phyloP scores from a whole-genome alignment of 495 filamentous ascomycete species.

The Podospora tetraspora region DNA sequence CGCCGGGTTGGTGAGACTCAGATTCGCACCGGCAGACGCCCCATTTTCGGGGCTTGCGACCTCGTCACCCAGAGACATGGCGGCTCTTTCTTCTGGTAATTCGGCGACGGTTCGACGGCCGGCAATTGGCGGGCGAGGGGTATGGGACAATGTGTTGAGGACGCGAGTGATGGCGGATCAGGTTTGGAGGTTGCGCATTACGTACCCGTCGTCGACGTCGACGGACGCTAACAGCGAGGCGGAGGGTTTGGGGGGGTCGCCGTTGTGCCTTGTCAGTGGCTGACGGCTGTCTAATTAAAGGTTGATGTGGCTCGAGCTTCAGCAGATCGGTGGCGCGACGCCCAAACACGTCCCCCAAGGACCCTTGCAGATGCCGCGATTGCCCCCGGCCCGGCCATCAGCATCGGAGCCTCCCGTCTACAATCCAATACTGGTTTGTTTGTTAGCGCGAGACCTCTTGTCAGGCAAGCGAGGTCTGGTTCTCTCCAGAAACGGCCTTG shows the following conservation, averaged over 20 bases:
- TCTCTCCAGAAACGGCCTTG: no score
- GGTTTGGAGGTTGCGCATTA: slow-evolving; percentile 6
- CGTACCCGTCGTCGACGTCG: slow-evolving; percentile 8
- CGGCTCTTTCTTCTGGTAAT: background rate
- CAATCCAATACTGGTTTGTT: no score
- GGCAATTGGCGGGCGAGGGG: background rate
- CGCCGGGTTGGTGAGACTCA: slow-evolving; percentile 12
- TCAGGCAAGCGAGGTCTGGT: no score
- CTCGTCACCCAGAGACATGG: slow-evolving; percentile 29
- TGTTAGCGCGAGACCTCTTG: no score
- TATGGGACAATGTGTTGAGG: background rate
- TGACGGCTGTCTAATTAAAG: slow-evolving; percentile 10
- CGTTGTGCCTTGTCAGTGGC: background rate
- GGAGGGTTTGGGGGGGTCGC: background rate
- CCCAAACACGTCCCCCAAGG: background rate
- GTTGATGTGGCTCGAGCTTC: slow-evolving; percentile 3
- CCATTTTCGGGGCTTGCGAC: slow-evolving; percentile 21
- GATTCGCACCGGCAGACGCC: slow-evolving; percentile 4
- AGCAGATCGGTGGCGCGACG: background rate
- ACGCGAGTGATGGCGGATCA: background rate
- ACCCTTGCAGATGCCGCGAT: background rate
- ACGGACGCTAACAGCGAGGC: background rate
- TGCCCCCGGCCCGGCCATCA: background rate
- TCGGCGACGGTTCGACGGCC: background rate
- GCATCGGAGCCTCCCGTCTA: background rate